Evolutionary conservation across 441 rosid genomes (phyloP).

Genomic region (Melastoma candidum): DNA sequence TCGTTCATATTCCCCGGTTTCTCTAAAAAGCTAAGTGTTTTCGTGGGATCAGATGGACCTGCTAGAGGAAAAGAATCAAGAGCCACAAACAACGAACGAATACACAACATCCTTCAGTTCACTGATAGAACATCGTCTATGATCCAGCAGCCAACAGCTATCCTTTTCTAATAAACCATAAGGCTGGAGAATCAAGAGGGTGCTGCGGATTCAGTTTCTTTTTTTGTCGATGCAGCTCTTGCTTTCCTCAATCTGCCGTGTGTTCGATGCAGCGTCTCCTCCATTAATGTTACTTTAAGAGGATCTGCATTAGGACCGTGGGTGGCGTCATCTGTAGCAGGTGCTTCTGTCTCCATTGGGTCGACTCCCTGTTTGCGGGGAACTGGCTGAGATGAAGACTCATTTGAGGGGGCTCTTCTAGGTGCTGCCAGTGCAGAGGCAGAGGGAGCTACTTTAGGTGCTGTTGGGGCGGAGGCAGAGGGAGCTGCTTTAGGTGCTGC

Average conservation of each 20-base stretch:
- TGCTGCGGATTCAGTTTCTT: conserved; percentile 8
- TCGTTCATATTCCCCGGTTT: too few species aligned
- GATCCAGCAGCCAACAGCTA: too few species aligned
- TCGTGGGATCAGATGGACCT: too few species aligned
- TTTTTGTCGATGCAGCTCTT: conserved; percentile 32
- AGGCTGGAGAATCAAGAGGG: not conserved
- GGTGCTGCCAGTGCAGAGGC: not conserved
- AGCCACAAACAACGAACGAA: too few species aligned
- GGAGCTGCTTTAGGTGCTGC: conserved; percentile 18
- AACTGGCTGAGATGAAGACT: conserved; percentile 25
- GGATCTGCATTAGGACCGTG: conserved; percentile 22
- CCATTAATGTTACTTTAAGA: conserved; percentile 42
- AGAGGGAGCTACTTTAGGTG: conserved; percentile 15
- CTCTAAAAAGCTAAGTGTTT: too few species aligned
- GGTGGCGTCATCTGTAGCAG: conserved; percentile 30
- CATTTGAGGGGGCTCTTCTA: conserved; percentile 13
- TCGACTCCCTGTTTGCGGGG: conserved; percentile 33
- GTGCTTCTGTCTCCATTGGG: conserved; percentile 31
- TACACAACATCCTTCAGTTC: too few species aligned
- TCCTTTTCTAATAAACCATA: too few species aligned
- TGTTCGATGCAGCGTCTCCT: conserved; percentile 38
- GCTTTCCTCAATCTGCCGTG: conserved; percentile 42
- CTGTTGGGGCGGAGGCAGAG: not conserved
- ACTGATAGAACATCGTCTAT: too few species aligned
- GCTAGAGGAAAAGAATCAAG: too few species aligned